phyloP scores from a whole-genome alignment of 1,284 basidiomycete genomes.

The Microbotryum intermedium region DNA sequence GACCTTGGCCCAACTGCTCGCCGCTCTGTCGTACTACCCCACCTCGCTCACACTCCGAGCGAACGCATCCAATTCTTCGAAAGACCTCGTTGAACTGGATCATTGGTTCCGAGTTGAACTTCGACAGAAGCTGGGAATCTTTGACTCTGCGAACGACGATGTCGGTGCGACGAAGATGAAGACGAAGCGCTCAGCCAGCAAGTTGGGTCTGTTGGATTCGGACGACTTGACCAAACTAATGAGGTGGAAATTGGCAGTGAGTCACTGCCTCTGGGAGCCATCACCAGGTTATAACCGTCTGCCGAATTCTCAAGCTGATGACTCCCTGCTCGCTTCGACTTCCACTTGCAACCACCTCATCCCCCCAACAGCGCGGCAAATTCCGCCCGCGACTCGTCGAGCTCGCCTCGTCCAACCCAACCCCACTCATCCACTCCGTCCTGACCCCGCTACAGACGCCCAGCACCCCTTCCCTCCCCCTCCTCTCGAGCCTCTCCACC shows the following conservation, averaged over 20 bases:
- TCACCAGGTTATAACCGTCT: neutral
- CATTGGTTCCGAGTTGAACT: slow-evolving; percentile 10
- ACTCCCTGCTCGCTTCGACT: too few relatives aligned
- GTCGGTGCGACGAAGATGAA: neutral
- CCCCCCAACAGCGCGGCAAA: slow-evolving; percentile 15
- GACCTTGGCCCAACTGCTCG: neutral
- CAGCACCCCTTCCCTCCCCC: neutral
- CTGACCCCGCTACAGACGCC: neutral
- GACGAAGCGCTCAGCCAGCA: neutral
- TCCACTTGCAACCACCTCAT: neutral
- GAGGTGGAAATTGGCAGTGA: slow-evolving; percentile 22
- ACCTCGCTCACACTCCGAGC: slow-evolving; percentile 3
- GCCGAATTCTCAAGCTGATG: too few relatives aligned
- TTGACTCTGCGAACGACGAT: neutral
- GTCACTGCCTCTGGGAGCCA: neutral
- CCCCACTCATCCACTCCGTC: neutral
- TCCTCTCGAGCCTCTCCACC: neutral
- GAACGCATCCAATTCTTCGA: neutral
- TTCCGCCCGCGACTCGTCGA: slow-evolving; percentile 14
- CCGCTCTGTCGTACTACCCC: slow-evolving; percentile 3
- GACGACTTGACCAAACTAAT: slow-evolving; percentile 4
- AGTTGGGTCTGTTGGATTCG: neutral
- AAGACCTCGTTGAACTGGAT: slow-evolving; percentile 16
- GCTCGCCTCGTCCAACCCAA: slow-evolving; percentile 8
- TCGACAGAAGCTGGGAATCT: neutral